Conservation (phyloP, 495 filamentous ascomycete genomes). For the Aspergillus mulundensis region DNA sequence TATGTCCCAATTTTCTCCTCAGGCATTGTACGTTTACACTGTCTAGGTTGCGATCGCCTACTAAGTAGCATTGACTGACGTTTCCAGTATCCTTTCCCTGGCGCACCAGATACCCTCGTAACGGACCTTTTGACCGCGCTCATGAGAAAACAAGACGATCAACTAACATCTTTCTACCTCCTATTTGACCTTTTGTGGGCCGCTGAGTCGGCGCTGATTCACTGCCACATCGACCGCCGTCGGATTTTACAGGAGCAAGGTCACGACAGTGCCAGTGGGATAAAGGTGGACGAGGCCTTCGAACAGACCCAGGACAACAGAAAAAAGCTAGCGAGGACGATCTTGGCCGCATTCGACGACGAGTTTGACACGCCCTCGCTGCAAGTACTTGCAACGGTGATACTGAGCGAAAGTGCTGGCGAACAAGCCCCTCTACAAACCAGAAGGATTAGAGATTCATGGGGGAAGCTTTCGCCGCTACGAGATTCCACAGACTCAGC, state of each 20-base stretch:
- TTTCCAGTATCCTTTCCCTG: conserved; percentile 20
- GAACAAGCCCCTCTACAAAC: conserved; percentile 19
- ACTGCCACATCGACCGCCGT: conserved; percentile 27
- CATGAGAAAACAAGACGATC: conserved; percentile 16
- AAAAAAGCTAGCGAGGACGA: conserved; percentile 18
- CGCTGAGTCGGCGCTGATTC: conserved; percentile 22
- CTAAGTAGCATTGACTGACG: conserved; percentile 6
- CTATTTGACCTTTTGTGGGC: conserved; percentile 24
- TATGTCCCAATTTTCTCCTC: conserved; percentile 12
- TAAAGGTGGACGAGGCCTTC: conserved; percentile 20
- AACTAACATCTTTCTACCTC: conserved; percentile 16
- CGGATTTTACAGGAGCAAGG: conserved; percentile 22
- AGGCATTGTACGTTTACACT: conserved; percentile 18
- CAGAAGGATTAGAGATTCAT: conserved; percentile 20
- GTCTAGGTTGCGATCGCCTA: neutral
- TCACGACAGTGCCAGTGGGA: conserved; percentile 10
- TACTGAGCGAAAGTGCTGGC: conserved; percentile 18
- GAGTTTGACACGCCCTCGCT: conserved; percentile 20
- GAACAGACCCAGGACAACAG: conserved; percentile 15
- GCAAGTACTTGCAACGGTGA: conserved; percentile 18
- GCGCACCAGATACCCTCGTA: conserved; percentile 17
- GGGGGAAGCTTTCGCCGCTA: conserved; percentile 15
- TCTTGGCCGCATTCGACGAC: conserved; percentile 24
- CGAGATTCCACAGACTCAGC: conserved; percentile 15
- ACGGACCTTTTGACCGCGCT: conserved; percentile 22